phyloP scores from a whole-genome alignment of 768 basidiomycete genomes.

The Boletellus sp. region DNA sequence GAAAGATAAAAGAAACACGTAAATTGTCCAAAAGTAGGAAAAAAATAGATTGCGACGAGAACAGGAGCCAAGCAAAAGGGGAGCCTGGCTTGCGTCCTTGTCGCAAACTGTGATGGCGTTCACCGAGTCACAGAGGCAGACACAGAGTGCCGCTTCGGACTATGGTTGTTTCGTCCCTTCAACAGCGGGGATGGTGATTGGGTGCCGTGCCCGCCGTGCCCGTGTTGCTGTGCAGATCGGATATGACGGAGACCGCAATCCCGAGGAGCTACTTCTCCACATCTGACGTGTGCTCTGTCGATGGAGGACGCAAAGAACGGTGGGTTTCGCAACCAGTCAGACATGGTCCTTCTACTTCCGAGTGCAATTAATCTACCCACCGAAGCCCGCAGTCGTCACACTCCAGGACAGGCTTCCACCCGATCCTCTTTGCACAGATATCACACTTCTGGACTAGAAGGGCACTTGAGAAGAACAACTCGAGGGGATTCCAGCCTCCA shows the following conservation, averaged over 20 bases:
- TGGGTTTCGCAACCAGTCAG: constrained; percentile 11
- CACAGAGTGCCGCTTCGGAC: constrained; percentile 26
- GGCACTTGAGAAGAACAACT: constrained; percentile 73
- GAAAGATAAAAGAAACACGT: constrained; percentile 6
- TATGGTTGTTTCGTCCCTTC: constrained; percentile 26
- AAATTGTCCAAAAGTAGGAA: constrained; percentile 6
- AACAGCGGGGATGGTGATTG: constrained; percentile 23
- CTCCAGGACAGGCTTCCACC: constrained; percentile 80
- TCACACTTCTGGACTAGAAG: constrained; percentile 76
- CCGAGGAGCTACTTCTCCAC: constrained; percentile 75
- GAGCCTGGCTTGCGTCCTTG: constrained; percentile 9
- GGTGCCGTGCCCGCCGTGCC: constrained; percentile 16
- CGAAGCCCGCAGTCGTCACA: constrained; percentile 88
- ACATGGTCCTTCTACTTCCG: constrained; percentile 8
- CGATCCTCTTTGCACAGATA: constrained; percentile 75
- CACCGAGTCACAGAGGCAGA: constrained; percentile 24
- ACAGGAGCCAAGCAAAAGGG: not conserved
- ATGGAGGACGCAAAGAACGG: constrained; percentile 12
- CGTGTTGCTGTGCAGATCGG: constrained; percentile 25
- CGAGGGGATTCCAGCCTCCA: constrained; percentile 69
- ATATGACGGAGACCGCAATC: constrained; percentile 66
- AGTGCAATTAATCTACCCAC: constrained; percentile 34
- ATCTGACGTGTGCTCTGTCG: constrained; percentile 77
- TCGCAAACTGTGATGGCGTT: constrained; percentile 16
- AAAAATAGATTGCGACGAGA: constrained; percentile 7